phyloP scores from a whole-genome alignment of 23 red algal species.

The Gracilaria caudata region DNA sequence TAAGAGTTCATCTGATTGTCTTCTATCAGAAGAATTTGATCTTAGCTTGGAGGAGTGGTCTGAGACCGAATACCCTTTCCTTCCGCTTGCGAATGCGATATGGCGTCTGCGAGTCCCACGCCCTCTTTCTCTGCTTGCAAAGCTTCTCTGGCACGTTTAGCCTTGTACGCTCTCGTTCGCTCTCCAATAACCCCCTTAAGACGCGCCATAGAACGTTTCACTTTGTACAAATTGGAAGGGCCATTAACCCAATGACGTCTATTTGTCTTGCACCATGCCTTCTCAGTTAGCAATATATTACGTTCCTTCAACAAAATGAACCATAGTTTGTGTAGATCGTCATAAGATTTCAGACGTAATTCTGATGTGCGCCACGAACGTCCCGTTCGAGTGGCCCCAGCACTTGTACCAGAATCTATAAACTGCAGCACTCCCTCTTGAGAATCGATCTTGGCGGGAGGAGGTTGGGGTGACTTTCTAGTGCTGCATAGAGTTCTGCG shows the following conservation, averaged over 20 bases:
- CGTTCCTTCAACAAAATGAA: slow-evolving; percentile 91
- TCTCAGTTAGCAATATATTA: slow-evolving; percentile 79
- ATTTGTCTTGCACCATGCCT: slow-evolving; percentile 83
- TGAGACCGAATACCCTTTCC: neutral
- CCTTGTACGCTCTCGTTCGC: slow-evolving; percentile 47
- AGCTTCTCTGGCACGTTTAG: slow-evolving; percentile 26
- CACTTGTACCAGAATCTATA: slow-evolving; percentile 67
- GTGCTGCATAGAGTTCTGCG: neutral
- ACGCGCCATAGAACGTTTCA: slow-evolving; percentile 76
- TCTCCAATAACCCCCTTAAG: slow-evolving; percentile 82
- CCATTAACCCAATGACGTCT: slow-evolving; percentile 80
- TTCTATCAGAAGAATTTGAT: neutral
- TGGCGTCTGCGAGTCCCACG: neutral
- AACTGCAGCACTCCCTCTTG: slow-evolving; percentile 73
- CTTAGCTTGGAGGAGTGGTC: neutral
- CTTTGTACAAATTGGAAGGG: slow-evolving; percentile 68
- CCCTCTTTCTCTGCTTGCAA: neutral
- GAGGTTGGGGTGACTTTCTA: neutral
- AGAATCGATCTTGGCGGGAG: slow-evolving; percentile 39
- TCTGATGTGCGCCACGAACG: slow-evolving; percentile 91
- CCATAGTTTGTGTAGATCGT: slow-evolving; percentile 97
- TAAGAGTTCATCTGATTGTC: neutral
- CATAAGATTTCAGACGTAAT: slow-evolving; percentile 93
- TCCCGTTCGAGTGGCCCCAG: slow-evolving; percentile 57
- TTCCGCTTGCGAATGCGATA: neutral